Evolutionary conservation across 2,329 filamentous ascomycete species (phyloP), one percentile per base, ranked within the genome.

Genomic region (Talaromyces albobiverticillius): DNA sequence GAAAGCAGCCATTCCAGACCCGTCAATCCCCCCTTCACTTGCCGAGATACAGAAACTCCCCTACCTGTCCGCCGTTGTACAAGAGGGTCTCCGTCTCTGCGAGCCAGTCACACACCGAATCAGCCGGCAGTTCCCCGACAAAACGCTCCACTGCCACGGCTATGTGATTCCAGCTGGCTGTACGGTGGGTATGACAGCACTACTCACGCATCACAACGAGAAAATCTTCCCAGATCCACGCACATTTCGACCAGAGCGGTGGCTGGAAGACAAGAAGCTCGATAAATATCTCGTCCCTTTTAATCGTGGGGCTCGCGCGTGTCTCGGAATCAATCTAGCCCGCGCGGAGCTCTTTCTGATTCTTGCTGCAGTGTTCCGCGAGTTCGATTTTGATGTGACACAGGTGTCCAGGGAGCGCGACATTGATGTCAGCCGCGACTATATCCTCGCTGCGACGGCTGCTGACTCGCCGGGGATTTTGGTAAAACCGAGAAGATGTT

Each of bases 261-360:
- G 60, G 60, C 25, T 61, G 14, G 48, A 59, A 32, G n/a, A 54
- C 41, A 31, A 47, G 10, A 51, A 55, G n/a, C 60, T 62, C 11
- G 53, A 60, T 20, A 52, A 41, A 22, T 59, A 61, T 51, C 23
- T 62, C 42, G 49, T 62, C 11, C 14, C 60, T 22, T 61, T 61
- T 31, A 40, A 32, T n/a, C 60, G 60, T 34, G 60, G 61, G n/a
- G 42, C 54, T 13, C 32, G 61, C 13, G 20, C 36, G 14, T 61
- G 59, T 46, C 31, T 61, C 25, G 59, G 59, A 9, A 57, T 60
- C 62, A 66, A 67, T 14, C 64, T 75, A 4, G 72, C 71, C 1
- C 63, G 67, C 23, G 69, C 71, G 0, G 72, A 76, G 57, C 56
- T 76, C 20, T 51, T 51, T 20, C 42, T 55, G 11, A 51, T 42